Base-by-base conservation (phyloP, 202 grass and related monocot species). In the Digitaria exilis region DNA sequence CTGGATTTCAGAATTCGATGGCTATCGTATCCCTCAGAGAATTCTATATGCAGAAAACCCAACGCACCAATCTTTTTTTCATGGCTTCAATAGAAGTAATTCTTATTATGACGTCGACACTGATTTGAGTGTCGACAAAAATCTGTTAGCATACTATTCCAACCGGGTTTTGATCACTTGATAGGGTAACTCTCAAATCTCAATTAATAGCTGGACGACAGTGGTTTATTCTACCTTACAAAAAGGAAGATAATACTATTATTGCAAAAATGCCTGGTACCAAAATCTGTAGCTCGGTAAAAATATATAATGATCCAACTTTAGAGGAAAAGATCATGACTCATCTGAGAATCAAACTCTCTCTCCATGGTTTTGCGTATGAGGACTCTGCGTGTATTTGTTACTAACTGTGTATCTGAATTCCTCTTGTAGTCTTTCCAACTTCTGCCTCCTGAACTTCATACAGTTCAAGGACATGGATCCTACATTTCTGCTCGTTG, bases 11-110 rank as follows among this genome's bases (percentile, higher is more conserved):
- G 19, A 82, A 42, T 57, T 31, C 22, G 52, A 26, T 81, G 28
- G 31, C 17, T 25, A 69, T 7, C 30, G 59, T 52, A 72, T 84
- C 74, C 39, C 42, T 84, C 59, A 74, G 75, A 87, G 18, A 19
- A 34, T 84, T 60, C 24, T 74, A 34, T 88, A 30, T 69, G 5
- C 30, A 69, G 12, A 69, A 61, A 26, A 48, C 68, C 43, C 24
- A 71, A 5, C 49, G 29, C 22, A 49, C n/a, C n/a, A n/a, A n/a
- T n/a, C n/a, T n/a, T n/a, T 72, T n/a, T n/a, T n/a, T 3, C 44
- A 46, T 78, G 15, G 26, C 56, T 65, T 24, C 48, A 9, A 75
- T 22, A 73, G 49, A 61, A 83, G 22, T 37, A 6, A 11, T 42
- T n/a, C 13, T 48, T 21, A 50, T 66, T 37, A 58, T 19, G 51